A percentile compares a stretch with the other conserved stretches of the same genome.
These are phyloP conservation scores for Combretum micranthum DNA, from an alignment of 345 rosid genomes.

Conservation along the genomic window DNA sequence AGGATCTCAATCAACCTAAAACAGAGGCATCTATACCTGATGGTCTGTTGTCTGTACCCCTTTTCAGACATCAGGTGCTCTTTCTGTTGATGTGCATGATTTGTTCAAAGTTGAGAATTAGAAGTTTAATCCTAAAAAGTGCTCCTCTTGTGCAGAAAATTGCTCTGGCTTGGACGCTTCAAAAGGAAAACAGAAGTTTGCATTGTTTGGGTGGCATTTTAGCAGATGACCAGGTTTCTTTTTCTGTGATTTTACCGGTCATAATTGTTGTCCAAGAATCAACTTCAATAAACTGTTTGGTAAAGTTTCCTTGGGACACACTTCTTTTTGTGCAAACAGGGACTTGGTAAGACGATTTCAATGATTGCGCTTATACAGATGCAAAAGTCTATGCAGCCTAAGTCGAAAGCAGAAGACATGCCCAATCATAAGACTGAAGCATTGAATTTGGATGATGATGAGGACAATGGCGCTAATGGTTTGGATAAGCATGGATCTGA, in stretches of 20 bases:
- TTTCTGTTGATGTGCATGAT: slow-evolving; percentile 7
- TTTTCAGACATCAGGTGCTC: slow-evolving; percentile 87
- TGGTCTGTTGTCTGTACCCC: slow-evolving; percentile 81
- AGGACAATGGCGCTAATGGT: slow-evolving; percentile 35
- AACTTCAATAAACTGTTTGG: too few species aligned
- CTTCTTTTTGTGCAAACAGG: slow-evolving; percentile 40
- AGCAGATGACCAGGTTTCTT: slow-evolving; percentile 94
- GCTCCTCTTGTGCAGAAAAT: slow-evolving; percentile 55
- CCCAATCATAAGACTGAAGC: slow-evolving; percentile 56
- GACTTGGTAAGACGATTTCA: slow-evolving; percentile 95
- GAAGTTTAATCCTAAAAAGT: slow-evolving; percentile 11
- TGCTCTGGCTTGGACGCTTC: slow-evolving; percentile 97
- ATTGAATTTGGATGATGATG: slow-evolving; percentile 75
- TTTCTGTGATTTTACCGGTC: not conserved
- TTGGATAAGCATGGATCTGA: slow-evolving; percentile 32
- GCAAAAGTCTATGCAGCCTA: slow-evolving; percentile 54
- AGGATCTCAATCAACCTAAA: slow-evolving; percentile 90
- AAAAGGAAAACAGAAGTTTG: slow-evolving; percentile 75
- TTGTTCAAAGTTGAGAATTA: not conserved
- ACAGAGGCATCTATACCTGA: slow-evolving; percentile 57
- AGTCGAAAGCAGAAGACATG: slow-evolving; percentile 40
- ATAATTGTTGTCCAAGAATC: not conserved
- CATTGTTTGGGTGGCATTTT: slow-evolving; percentile 91
- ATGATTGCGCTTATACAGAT: slow-evolving; percentile 86
- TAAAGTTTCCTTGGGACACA: not conserved